Evolutionary conservation across 169 alveolate genomes (phyloP).

Genomic region (Cryptosporidium tyzzeri): DNA sequence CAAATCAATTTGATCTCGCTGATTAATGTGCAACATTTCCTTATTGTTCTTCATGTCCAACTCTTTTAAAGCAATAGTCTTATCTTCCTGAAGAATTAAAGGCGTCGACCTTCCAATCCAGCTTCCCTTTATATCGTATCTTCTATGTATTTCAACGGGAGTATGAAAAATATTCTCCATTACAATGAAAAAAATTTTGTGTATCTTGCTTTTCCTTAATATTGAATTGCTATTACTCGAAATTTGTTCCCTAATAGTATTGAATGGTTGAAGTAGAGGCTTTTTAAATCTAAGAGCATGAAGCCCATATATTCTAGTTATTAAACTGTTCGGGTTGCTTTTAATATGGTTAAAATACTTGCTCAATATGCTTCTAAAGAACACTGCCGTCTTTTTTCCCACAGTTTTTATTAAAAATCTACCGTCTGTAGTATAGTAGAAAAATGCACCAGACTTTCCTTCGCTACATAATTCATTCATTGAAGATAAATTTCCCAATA

Average conservation of each 20-base stretch:
- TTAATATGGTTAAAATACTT: slow-evolving; percentile 80
- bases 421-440: slow-evolving; percentile 94
- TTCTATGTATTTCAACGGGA: slow-evolving; percentile 89
- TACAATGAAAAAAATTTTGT: slow-evolving; percentile 92
- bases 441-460: slow-evolving; percentile 96
- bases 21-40: slow-evolving; percentile 84
- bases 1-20: slow-evolving; percentile 80
- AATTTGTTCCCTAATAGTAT: slow-evolving; percentile 15
- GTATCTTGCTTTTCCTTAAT: slow-evolving; percentile 76
- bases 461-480: slow-evolving; percentile 93
- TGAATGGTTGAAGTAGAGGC: slow-evolving; percentile 46
- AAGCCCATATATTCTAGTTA: slow-evolving; percentile 90
- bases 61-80: slow-evolving; percentile 91
- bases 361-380: slow-evolving; percentile 78
- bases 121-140: slow-evolving; percentile 93
- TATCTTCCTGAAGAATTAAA: slow-evolving; percentile 84
- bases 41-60: slow-evolving; percentile 85
- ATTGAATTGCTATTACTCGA: slow-evolving; percentile 11
- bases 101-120: slow-evolving; percentile 90
- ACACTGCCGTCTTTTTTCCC: slow-evolving; percentile 78
- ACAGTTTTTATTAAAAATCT: slow-evolving; percentile 83
- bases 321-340: slow-evolving; percentile 83
- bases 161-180: slow-evolving; percentile 97
- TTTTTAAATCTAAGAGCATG: slow-evolving; percentile 90
- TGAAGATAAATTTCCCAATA: slow-evolving; percentile 94